phyloP scores from a whole-genome alignment of 2,329 filamentous ascomycete genomes.

The Colletotrichum simmondsii region DNA sequence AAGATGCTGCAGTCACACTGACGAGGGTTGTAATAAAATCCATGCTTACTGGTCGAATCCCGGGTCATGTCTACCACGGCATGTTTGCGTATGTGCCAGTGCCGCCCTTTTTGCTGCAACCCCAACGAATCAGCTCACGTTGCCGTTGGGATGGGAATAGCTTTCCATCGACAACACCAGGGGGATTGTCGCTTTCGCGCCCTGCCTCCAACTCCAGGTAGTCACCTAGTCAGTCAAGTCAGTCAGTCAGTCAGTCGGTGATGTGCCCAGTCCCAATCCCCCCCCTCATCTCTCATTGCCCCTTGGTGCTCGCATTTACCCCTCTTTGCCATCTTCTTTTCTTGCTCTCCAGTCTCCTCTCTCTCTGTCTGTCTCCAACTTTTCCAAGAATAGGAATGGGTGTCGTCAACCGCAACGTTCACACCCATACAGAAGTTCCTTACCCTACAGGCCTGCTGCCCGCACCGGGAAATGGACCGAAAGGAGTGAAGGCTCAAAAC shows the following conservation, averaged over 20 bases:
- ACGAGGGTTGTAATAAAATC: background rate
- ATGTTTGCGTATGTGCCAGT: background rate
- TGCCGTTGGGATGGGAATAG: background rate
- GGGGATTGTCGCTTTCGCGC: background rate
- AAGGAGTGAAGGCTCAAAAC: background rate
- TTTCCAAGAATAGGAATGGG: constrained; percentile 24
- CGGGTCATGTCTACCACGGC: background rate
- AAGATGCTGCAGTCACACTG: constrained; percentile 11
- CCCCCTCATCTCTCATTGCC: background rate
- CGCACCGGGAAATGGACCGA: background rate
- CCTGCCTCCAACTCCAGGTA: background rate
- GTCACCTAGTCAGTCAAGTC: background rate
- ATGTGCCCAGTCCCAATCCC: background rate
- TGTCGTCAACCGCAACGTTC: constrained; percentile 2
- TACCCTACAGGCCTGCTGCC: background rate
- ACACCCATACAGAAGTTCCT: background rate
- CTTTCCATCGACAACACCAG: background rate
- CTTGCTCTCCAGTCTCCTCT: background rate
- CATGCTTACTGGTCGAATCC: background rate
- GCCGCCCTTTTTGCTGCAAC: background rate
- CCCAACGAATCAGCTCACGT: background rate
- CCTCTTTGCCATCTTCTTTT: constrained; percentile 1
- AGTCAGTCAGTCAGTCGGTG: background rate
- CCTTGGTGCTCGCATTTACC: constrained; percentile 8
- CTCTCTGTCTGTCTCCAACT: background rate